Base-by-base conservation (phyloP, 345 rosid species). In the Camelina neglecta region DNA sequence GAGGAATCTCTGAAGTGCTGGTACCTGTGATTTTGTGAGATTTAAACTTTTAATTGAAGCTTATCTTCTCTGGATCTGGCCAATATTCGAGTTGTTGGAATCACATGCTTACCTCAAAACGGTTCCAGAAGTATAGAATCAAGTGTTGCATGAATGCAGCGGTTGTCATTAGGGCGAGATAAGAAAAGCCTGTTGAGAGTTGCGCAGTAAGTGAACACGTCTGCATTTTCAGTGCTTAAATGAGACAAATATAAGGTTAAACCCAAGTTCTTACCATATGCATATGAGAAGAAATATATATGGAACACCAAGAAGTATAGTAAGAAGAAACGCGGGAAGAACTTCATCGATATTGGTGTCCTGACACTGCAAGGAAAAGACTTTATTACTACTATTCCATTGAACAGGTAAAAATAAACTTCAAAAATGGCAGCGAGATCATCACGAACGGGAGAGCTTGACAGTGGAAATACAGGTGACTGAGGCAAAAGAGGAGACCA, bases 121-220 rank as follows among this genome's bases (percentile, higher is more conserved):
- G 91, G 81, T 93, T 96, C 99, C 99, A 96, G 80, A 96, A 96
- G 82, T 93, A 96, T 20, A 96, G 79, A 75, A 96, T 90, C 74
- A 93, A 89, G 75, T 96, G 99, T 78, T 88, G 97, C 97, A 93
- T 93, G 77, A 96, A 93, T n/a, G 93, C 96, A 29, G 96, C 96
- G 4, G 94, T 82, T 29, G 99, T 90, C 58, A 88, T 79, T 21
- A 96, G 90, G 48, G 99, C 99, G 78, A 93, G 75, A 71, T 96
- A 96, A 7, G 99, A 96, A 84, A 91, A 96, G 9, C 99, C 99
- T 96, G 86, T 35, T 31, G 45, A 73, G 45, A 54, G 64, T 60
- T 23, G 4, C 3, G 20, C 50, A 41, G 49, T 39, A 26, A n/a
- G 54, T 54, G 47, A 69, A 31, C 24, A 15, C 38, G 20, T 49